Base-by-base conservation (phyloP, 2,329 filamentous ascomycete genomes). In the Alternaria brassicae region DNA sequence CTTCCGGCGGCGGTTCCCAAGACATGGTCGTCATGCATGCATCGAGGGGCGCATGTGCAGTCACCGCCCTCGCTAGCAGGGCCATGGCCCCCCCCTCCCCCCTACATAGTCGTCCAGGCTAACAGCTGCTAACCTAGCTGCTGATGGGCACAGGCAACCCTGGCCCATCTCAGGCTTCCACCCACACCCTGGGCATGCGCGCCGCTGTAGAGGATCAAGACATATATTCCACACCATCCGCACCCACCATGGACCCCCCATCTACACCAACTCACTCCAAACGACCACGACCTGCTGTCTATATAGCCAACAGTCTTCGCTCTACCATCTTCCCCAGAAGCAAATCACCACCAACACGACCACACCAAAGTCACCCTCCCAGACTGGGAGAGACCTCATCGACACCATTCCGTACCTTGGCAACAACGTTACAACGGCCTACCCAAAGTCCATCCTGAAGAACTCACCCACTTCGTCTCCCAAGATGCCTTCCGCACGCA, bases 401-500 rank as follows among this genome's bases (percentile, higher is more conserved):
- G 58, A 61, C 58, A 65, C 67, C 65, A 68, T 68, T 65, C 62
- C 66, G 61, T 51, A 61, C 59, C 49, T 69, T 66, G 63, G 58
- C 68, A 69, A 40, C 56, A 67, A 63, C 65, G 49, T 69, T 67
- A 75, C 70, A 40, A 73, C 72, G 72, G 70, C 75, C 66, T 60
- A 61, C 67, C 69, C 48, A 56, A 69, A 55, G 12, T 72, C 74
- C 59, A 76, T 75, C 40, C 60, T 77, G 52, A 76, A 76, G 65
- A 72, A 70, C 42, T 58, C 74, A 15, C 58, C 60, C 32, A 32
- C 40, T 30, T 65, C 66, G 27, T 67, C 68, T 54, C 70, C 64
- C 60, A 70, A 60, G 32, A 77, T 77, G 74, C 71, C 72, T 60
- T 74, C 72, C 49, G 40, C 73, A 36, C 70, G 70, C 56, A 65